phyloP scores from a whole-genome alignment of 352 stramenopile genomes.

The Globisporangium barbulae region DNA sequence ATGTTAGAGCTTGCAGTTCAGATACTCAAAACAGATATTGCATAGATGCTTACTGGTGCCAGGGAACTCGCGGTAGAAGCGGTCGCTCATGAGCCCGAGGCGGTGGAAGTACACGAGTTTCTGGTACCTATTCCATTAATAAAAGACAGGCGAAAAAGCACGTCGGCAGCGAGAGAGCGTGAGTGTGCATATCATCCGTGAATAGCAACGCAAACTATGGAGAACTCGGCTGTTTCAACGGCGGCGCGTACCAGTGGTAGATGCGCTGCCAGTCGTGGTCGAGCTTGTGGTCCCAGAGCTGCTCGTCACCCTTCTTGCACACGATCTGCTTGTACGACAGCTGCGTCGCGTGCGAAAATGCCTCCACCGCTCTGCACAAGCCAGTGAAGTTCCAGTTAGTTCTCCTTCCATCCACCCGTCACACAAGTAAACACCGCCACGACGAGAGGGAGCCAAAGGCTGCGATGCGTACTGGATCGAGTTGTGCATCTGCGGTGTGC shows the following conservation, averaged over 20 bases:
- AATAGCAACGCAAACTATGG: no score
- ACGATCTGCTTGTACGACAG: slow-evolving; percentile 41
- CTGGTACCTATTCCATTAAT: slow-evolving; percentile 40
- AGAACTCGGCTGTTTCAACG: neutral
- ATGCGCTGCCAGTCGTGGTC: slow-evolving; percentile 65
- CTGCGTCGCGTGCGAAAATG: slow-evolving; percentile 37
- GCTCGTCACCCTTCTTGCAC: slow-evolving; percentile 32
- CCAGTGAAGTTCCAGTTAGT: neutral
- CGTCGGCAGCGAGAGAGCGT: neutral
- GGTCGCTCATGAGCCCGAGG: slow-evolving; percentile 60
- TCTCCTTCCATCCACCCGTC: no score
- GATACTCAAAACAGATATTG: neutral
- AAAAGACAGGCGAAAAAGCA: neutral
- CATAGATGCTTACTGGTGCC: slow-evolving; percentile 33
- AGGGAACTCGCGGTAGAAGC: slow-evolving; percentile 62
- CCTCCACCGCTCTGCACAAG: slow-evolving; percentile 42
- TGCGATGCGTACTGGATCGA: slow-evolving; percentile 37
- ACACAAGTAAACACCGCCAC: neutral
- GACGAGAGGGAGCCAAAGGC: neutral
- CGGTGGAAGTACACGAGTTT: slow-evolving; percentile 74
- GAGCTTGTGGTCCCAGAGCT: slow-evolving; percentile 51
- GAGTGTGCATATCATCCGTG: neutral
- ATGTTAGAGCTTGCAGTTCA: neutral
- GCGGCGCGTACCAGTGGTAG: slow-evolving; percentile 43
- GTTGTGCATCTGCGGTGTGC: slow-evolving; percentile 54